Conservation (phyloP, 352 stramenopile species). For the Globisporangium acanthophoron region DNA sequence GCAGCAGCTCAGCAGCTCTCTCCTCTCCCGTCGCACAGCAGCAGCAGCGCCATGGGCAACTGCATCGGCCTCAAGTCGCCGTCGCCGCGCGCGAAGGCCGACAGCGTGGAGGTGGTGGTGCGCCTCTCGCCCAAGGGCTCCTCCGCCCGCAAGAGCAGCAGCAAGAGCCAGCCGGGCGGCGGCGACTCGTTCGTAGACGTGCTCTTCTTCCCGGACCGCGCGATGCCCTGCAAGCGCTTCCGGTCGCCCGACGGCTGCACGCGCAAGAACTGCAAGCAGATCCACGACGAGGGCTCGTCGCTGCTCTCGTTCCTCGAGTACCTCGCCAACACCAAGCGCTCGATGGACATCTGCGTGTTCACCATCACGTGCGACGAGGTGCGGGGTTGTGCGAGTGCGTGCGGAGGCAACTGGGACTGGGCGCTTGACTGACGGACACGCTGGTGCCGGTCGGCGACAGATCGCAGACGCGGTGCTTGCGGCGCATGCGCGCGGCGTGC, state of each 20-base stretch:
- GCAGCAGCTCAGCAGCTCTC: neutral
- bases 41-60: constrained; percentile 38
- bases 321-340: constrained; percentile 33
- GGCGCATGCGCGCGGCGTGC: constrained; percentile 41
- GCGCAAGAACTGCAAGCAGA: constrained; percentile 60
- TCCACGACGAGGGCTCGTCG: constrained; percentile 55
- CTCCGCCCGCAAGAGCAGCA: neutral
- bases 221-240: constrained; percentile 58
- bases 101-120: constrained; percentile 8
- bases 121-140: constrained; percentile 6
- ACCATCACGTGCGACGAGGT: constrained; percentile 74
- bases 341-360: constrained; percentile 70
- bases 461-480: constrained; percentile 56
- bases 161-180: constrained; percentile 4
- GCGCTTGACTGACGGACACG: neutral
- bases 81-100: neutral
- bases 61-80: constrained; percentile 30
- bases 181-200: constrained; percentile 65
- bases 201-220: constrained; percentile 65
- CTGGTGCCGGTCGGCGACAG: constrained; percentile 14
- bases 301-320: constrained; percentile 48
- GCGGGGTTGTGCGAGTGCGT: neutral
- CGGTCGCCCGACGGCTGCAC: constrained; percentile 39
- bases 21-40: neutral
- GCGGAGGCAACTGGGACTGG: too few species aligned